Percentiles rank a stretch among this genome's conserved stretches.
phyloP scores from a whole-genome alignment of 1,284 basidiomycete genomes.

The Heliocybe sulcata region DNA sequence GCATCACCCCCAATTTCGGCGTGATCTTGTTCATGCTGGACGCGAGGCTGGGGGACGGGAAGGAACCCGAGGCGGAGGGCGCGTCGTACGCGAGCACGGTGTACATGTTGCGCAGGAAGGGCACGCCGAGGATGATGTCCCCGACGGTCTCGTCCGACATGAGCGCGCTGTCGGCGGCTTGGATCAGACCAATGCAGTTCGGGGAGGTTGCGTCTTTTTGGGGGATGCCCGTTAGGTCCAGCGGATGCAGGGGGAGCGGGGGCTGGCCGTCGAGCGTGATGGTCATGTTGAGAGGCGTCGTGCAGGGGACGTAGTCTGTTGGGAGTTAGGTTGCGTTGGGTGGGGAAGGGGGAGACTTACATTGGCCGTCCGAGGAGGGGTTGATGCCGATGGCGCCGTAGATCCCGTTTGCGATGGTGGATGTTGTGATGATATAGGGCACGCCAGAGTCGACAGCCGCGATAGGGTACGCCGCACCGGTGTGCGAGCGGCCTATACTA shows the following conservation, averaged over 20 bases:
- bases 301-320: constrained; percentile 65
- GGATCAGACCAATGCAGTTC: constrained; percentile 61
- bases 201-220: constrained; percentile 30
- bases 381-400: constrained; percentile 64
- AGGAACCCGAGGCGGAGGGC: too few species aligned
- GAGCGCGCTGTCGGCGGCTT: constrained; percentile 38
- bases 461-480: constrained; percentile 34
- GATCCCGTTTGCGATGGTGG: constrained; percentile 61
- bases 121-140: constrained; percentile 68
- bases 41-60: too few species aligned
- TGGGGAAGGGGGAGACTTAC: constrained; percentile 29
- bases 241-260: constrained; percentile 58
- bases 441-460: constrained; percentile 67
- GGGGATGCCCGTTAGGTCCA: constrained; percentile 49
- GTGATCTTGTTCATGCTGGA: constrained; percentile 20
- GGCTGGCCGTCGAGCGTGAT: constrained; percentile 51
- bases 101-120: constrained; percentile 68
- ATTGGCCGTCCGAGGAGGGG: constrained; percentile 54
- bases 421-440: constrained; percentile 54
- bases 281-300: constrained; percentile 60
- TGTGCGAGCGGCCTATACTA: constrained; percentile 24
- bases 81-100: constrained; percentile 60
- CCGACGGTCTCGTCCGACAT: constrained; percentile 27
- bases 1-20: constrained; percentile 50
- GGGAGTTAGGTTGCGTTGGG: not conserved